Evolutionary conservation across 768 basidiomycete species (phyloP).

Genomic region (Mycena venus): DNA sequence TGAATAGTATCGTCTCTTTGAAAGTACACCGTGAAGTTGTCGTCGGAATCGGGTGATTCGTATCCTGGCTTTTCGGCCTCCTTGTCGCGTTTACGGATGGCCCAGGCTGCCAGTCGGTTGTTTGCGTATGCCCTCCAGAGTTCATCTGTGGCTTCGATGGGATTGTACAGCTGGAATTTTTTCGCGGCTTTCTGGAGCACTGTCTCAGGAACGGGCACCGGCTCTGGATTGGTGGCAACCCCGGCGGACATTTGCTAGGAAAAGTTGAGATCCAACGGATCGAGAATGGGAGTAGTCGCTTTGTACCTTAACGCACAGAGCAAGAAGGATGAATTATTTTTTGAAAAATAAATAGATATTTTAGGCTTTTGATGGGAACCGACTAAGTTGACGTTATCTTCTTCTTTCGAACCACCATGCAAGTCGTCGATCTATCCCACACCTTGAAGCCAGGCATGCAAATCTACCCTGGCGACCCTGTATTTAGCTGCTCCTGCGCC

Average conservation of each 20-base stretch:
- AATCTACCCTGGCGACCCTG: constrained; percentile 70
- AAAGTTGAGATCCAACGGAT: background rate
- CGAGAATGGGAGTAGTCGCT: too few relatives aligned
- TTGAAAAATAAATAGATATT: too few relatives aligned
- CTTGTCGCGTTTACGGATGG: constrained; percentile 1
- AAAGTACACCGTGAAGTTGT: background rate
- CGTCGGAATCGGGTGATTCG: constrained; percentile 16
- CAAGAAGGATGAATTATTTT: background rate
- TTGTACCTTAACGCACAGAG: too few relatives aligned
- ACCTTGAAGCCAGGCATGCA: constrained; percentile 58
- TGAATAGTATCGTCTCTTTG: constrained; percentile 4
- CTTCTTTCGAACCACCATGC: constrained; percentile 12
- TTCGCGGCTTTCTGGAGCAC: constrained; percentile 15
- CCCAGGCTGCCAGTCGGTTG: background rate
- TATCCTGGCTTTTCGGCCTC: constrained; percentile 2
- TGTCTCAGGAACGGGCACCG: background rate
- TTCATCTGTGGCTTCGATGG: constrained; percentile 6
- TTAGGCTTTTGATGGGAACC: too few relatives aligned
- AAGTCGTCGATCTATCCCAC: constrained; percentile 68
- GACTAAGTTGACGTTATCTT: too few relatives aligned
- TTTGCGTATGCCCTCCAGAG: constrained; percentile 6
- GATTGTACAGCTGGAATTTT: constrained; percentile 13
- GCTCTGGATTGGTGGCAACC: background rate
- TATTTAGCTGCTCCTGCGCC: constrained; percentile 53
- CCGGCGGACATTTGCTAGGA: background rate